Evolutionary conservation across 1,284 basidiomycete genomes (phyloP).

Genomic region (Ceratobasidium sp.): DNA sequence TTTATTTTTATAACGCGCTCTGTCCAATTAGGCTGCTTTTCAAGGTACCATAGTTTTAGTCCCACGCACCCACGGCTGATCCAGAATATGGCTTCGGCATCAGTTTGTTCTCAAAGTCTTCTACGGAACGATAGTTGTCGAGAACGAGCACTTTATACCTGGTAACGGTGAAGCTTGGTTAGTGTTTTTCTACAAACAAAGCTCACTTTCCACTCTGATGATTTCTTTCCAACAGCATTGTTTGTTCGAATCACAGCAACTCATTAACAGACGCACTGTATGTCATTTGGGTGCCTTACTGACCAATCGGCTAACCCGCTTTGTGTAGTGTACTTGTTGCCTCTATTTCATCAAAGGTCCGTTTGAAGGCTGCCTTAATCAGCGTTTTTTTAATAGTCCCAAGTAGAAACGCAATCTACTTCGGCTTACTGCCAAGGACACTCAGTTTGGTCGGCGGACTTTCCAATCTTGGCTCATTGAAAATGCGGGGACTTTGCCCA

Average conservation of each 20-base stretch:
- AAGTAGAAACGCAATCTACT: constrained; percentile 72
- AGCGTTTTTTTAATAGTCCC: too few species aligned
- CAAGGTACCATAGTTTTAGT: too few species aligned
- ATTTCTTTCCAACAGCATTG: constrained; percentile 55
- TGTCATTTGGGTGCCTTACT: constrained; percentile 47
- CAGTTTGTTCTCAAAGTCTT: constrained; percentile 84
- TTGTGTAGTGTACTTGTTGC: constrained; percentile 67
- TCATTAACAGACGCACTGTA: constrained; percentile 85
- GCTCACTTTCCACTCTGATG: constrained; percentile 2
- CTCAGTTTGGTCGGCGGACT: constrained; percentile 79
- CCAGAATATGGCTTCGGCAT: too few species aligned
- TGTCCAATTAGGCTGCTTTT: too few species aligned
- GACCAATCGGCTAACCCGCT: not conserved
- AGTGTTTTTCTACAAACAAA: constrained; percentile 42
- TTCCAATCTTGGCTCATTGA: constrained; percentile 91
- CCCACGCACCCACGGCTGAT: too few species aligned
- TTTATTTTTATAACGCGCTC: too few species aligned
- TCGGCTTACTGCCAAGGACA: constrained; percentile 83
- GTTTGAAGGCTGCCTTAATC: constrained; percentile 41
- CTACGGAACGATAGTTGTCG: constrained; percentile 86
- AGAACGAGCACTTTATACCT: constrained; percentile 75
- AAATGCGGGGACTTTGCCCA: constrained; percentile 81
- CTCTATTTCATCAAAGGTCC: constrained; percentile 70
- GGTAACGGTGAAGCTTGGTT: constrained; percentile 75
- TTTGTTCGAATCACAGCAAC: constrained; percentile 84